A percentile compares a stretch with the other conserved stretches of the same genome.
phyloP scores from a whole-genome alignment of 495 filamentous ascomycete genomes.

The Penicillium taxi region DNA sequence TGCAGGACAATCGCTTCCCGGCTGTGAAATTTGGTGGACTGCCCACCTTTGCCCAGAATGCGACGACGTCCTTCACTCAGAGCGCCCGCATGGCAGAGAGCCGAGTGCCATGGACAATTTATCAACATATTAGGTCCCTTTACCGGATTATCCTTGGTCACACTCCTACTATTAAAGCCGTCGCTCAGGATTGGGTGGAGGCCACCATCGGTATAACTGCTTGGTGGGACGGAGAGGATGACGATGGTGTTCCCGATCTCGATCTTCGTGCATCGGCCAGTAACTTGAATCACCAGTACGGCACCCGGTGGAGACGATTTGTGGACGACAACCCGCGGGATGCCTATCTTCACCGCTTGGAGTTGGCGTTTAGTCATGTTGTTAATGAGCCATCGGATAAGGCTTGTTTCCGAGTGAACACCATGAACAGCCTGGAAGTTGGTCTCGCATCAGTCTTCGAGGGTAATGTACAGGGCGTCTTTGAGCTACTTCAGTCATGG shows the following conservation, averaged over 20 bases:
- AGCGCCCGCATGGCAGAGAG: constrained; percentile 70
- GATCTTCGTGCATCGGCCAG: constrained; percentile 20
- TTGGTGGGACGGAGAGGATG: constrained; percentile 81
- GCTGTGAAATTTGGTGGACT: constrained; percentile 51
- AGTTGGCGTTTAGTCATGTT: constrained; percentile 42
- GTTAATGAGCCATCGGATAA: constrained; percentile 39
- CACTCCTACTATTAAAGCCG: constrained; percentile 56
- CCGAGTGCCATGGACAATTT: constrained; percentile 77
- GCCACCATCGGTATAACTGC: constrained; percentile 69
- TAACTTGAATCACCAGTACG: constrained; percentile 22
- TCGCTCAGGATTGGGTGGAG: constrained; percentile 79
- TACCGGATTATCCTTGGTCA: constrained; percentile 72
- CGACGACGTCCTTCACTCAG: constrained; percentile 42
- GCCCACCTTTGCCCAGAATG: constrained; percentile 22
- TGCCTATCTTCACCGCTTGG: constrained; percentile 48
- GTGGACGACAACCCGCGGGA: constrained; percentile 40
- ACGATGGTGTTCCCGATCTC: constrained; percentile 22
- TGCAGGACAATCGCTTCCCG: constrained; percentile 34
- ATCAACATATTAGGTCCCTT: constrained; percentile 64
- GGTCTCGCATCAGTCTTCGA: constrained; percentile 72
- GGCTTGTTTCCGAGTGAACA: constrained; percentile 57
- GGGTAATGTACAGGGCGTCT: constrained; percentile 61
- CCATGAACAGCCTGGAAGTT: constrained; percentile 63
- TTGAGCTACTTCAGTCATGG: constrained; percentile 68
- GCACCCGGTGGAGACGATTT: constrained; percentile 16